Conservation (phyloP, 1,284 basidiomycete genomes). For the Moniliophthora roreri region DNA sequence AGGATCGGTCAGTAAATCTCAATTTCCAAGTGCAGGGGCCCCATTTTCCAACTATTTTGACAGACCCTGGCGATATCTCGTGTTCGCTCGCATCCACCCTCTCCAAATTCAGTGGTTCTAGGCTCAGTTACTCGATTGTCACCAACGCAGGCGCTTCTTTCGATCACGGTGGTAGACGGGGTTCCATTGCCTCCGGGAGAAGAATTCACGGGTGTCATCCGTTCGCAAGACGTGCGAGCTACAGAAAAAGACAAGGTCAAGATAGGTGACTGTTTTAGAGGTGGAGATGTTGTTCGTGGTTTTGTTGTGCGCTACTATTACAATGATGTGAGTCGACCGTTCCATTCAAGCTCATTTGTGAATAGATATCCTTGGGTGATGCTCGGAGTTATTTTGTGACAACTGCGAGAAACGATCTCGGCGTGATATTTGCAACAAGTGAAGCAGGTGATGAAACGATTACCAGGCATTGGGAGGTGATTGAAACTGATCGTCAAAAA, state of each 20-base stretch:
- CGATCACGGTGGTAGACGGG: constrained; percentile 89
- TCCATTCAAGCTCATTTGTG: constrained; percentile 11
- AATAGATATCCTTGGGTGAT: constrained; percentile 89
- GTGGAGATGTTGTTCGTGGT: constrained; percentile 94
- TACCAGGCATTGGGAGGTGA: too few species aligned
- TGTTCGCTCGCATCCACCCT: constrained; percentile 65
- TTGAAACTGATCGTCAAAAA: neutral
- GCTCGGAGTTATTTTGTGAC: constrained; percentile 93
- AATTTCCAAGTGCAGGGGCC: too few species aligned
- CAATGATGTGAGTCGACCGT: neutral
- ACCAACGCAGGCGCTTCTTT: constrained; percentile 83
- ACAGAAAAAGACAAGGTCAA: constrained; percentile 94
- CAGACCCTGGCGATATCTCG: constrained; percentile 62
- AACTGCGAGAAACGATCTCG: constrained; percentile 92
- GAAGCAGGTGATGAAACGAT: constrained; percentile 78
- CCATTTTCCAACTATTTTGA: constrained; percentile 21
- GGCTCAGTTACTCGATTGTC: constrained; percentile 86
- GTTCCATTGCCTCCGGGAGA: constrained; percentile 87
- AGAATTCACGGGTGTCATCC: constrained; percentile 92
- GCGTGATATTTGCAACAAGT: constrained; percentile 87
- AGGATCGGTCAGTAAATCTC: constrained; percentile 71
- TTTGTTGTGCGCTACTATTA: constrained; percentile 68
- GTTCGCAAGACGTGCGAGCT: constrained; percentile 88
- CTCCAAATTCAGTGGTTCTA: constrained; percentile 72
- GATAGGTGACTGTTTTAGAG: constrained; percentile 92